These are phyloP conservation scores for Lactuca saligna DNA, from an alignment of 129 eudicot species.

Conservation along the genomic window DNA sequence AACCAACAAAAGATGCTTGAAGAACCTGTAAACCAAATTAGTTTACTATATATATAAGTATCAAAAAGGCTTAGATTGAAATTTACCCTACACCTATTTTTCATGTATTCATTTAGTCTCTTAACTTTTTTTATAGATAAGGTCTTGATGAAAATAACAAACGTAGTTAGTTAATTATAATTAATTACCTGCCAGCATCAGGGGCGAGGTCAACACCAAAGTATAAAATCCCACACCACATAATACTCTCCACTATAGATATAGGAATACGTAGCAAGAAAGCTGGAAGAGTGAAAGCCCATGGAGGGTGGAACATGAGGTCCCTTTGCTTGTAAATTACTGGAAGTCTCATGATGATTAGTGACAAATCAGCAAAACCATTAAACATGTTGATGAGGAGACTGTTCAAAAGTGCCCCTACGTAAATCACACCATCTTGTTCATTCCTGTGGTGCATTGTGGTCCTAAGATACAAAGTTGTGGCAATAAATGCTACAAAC, in stretches of 20 bases:
- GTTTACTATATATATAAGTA: not conserved
- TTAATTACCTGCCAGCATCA: slow-evolving; percentile 65
- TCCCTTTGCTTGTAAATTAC: slow-evolving; percentile 95
- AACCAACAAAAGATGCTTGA: slow-evolving; percentile 73
- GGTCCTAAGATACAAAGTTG: slow-evolving; percentile 70
- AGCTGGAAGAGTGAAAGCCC: slow-evolving; percentile 75
- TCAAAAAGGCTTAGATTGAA: too few species aligned
- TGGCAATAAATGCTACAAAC: slow-evolving; percentile 49
- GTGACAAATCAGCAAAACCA: slow-evolving; percentile 73
- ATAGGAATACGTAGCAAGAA: slow-evolving; percentile 71
- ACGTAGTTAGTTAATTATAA: not conserved
- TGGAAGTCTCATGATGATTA: slow-evolving; percentile 73
- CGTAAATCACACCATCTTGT: slow-evolving; percentile 60
- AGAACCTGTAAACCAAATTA: slow-evolving; percentile 56
- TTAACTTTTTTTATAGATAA: too few species aligned
- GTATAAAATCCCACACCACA: slow-evolving; percentile 59
- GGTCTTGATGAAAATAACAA: not conserved
- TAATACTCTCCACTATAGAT: slow-evolving; percentile 63
- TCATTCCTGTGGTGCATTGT: slow-evolving; percentile 50
- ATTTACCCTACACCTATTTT: too few species aligned
- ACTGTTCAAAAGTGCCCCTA: slow-evolving; percentile 63
- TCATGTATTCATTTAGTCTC: too few species aligned
- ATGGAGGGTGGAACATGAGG: slow-evolving; percentile 75
- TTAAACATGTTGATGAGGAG: slow-evolving; percentile 74
- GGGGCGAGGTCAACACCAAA: slow-evolving; percentile 84